Evolutionary conservation across 768 basidiomycete genomes (phyloP).

Genomic region (Rhodocollybia butyracea): DNA sequence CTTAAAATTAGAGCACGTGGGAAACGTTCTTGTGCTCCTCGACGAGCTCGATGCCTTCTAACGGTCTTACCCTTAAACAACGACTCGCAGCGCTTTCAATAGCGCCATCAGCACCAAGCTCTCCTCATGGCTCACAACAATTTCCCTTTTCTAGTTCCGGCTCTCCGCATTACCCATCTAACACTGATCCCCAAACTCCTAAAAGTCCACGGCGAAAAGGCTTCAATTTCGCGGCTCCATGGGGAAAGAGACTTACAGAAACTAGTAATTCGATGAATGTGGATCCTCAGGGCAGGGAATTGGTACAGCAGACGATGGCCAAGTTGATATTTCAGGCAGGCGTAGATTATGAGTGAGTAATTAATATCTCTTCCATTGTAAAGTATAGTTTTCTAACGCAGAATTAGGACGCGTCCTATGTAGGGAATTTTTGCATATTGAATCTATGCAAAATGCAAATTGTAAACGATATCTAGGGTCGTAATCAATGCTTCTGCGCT

Average conservation of each 20-base stretch:
- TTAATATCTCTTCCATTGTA: background rate
- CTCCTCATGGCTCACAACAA: constrained; percentile 20
- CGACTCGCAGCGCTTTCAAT: constrained; percentile 60
- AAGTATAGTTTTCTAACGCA: constrained; percentile 9
- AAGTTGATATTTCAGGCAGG: constrained; percentile 86
- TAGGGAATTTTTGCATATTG: constrained; percentile 34
- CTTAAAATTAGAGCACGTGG: too few species aligned
- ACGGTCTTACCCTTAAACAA: constrained; percentile 56
- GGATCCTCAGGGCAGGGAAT: constrained; percentile 32
- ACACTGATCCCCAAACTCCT: constrained; percentile 1
- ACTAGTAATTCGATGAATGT: constrained; percentile 13
- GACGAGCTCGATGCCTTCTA: constrained; percentile 21
- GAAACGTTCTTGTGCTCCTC: background rate
- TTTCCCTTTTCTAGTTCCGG: constrained; percentile 8
- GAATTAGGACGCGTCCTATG: constrained; percentile 79
- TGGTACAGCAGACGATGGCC: constrained; percentile 61
- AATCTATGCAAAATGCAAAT: background rate
- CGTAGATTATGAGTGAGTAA: constrained; percentile 83
- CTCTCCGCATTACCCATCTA: too few species aligned
- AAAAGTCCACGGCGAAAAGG: constrained; percentile 24
- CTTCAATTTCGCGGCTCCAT: constrained; percentile 46
- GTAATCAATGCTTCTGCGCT: constrained; percentile 80
- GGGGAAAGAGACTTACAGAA: constrained; percentile 39
- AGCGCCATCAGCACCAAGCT: constrained; percentile 46
- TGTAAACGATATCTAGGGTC: constrained; percentile 52